These are phyloP conservation scores for Leucocoprinus sp. DNA, from an alignment of 768 basidiomycete species.

Conservation along the genomic window DNA sequence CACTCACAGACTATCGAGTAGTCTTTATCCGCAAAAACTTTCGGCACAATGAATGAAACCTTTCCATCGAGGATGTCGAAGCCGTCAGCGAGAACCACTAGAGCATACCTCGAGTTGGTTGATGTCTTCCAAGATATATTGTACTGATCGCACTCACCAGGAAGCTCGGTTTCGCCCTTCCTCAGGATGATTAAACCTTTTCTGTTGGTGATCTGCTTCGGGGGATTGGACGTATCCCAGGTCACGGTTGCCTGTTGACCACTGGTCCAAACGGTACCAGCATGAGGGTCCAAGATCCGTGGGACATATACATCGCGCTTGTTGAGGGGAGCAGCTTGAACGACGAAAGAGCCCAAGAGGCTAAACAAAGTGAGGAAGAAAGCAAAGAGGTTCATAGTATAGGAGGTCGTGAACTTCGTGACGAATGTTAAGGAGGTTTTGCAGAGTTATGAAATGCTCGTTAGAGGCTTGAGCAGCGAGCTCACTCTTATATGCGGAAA, in stretches of 20 bases:
- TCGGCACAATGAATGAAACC: constrained; percentile 27
- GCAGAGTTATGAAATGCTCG: background rate
- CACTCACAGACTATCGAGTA: constrained; percentile 34
- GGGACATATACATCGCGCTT: constrained; percentile 44
- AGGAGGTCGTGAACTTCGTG: constrained; percentile 8
- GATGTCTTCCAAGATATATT: background rate
- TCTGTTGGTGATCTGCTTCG: constrained; percentile 40
- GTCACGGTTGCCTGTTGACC: constrained; percentile 33
- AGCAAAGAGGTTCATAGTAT: constrained; percentile 3
- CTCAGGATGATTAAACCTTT: constrained; percentile 35
- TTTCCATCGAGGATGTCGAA: constrained; percentile 32
- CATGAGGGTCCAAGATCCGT: constrained; percentile 28
- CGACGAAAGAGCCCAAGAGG: constrained; percentile 12
- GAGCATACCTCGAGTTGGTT: constrained; percentile 6
- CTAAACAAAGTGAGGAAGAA: constrained; percentile 11
- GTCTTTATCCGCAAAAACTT: constrained; percentile 23
- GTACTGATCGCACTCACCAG: constrained; percentile 16
- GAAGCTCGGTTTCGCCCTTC: constrained; percentile 22
- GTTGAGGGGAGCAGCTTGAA: constrained; percentile 18
- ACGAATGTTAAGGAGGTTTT: background rate
- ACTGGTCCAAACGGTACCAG: constrained; percentile 30
- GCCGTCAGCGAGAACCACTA: constrained; percentile 23
- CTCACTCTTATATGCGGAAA: background rate
- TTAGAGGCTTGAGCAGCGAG: background rate
- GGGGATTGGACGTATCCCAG: constrained; percentile 37